These are phyloP conservation scores for Termitomyces sp. DNA, from an alignment of 768 basidiomycete genomes.

Conservation along the genomic window DNA sequence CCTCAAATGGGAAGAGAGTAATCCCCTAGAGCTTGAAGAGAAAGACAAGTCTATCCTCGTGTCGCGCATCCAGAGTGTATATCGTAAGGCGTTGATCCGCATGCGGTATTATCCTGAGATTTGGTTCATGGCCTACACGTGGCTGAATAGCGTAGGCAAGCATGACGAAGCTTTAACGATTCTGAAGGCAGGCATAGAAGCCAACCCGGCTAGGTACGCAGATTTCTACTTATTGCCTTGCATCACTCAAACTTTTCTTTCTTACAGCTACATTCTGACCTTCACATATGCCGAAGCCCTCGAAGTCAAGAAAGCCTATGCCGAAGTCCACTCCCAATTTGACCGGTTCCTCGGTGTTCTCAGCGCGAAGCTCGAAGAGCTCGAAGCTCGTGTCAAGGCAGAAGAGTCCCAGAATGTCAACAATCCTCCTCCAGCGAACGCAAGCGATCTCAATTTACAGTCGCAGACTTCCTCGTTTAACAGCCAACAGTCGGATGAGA, in stretches of 20 bases:
- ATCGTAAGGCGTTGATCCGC: constrained; percentile 85
- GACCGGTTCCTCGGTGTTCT: constrained; percentile 71
- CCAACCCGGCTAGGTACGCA: constrained; percentile 75
- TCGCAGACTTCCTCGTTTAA: constrained; percentile 5
- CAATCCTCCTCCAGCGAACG: constrained; percentile 10
- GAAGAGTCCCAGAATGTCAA: constrained; percentile 25
- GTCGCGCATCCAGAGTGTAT: constrained; percentile 74
- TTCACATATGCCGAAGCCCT: constrained; percentile 84
- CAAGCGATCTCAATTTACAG: constrained; percentile 2
- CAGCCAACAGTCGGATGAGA: constrained; percentile 52
- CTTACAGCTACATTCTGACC: constrained; percentile 76
- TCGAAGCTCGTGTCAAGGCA: constrained; percentile 43
- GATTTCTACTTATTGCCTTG: constrained; percentile 13
- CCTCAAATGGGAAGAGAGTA: constrained; percentile 92
- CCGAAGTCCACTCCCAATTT: constrained; percentile 71
- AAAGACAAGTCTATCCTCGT: constrained; percentile 69
- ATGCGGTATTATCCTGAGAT: constrained; percentile 96
- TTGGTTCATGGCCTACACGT: constrained; percentile 93
- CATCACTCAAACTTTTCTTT: constrained; percentile 53
- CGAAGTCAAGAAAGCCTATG: constrained; percentile 53
- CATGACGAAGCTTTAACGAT: constrained; percentile 80
- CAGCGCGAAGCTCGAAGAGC: constrained; percentile 45
- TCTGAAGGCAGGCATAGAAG: constrained; percentile 82
- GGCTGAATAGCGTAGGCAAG: constrained; percentile 74
- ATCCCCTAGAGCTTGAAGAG: constrained; percentile 90